Evolutionary conservation across 352 stramenopile genomes (phyloP), one percentile per base, ranked within the genome.

Genomic region (Phytophthora pinifolia): DNA sequence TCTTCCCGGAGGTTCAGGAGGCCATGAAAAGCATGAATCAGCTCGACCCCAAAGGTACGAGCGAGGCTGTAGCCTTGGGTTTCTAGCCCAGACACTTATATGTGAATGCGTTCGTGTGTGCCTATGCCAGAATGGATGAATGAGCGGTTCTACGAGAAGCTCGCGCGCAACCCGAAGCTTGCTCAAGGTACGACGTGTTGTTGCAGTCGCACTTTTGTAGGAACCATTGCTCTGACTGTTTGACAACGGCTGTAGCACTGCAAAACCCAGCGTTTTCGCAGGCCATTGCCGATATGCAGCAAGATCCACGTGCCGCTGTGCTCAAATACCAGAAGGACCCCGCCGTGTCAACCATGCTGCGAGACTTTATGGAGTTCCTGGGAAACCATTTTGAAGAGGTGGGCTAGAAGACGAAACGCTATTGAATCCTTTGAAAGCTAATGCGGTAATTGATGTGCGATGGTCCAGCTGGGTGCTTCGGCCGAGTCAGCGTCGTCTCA

Each of bases 371-470:
- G 67, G 70, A 71, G 42, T 91, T 91, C 46, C 41, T 91, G 8
- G 80, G 80, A 4, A 65, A 57, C 38, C 80, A 93, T 52, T 91
- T 93, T 35, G 79, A 91, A 61, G 67, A 92, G 76, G 79, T 88
- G 1, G 15, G 22, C 22, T n/a, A 27, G 22, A 6, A 27, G 22
- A 27, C 22, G 3, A 22, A 22, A n/a, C n/a, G 20, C 20, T 22
- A 22, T 22, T 3, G 20, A 22, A 22, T 22, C 2, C 20, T 22
- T 22, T 22, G n/a, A 22, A 22, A 22, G 20, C 20, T 22, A 22
- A 22, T 5, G 22, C 4, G 22, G 22, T 6, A 27, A 27, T 27
- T 6, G 22, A 5, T 27, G 2, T 27, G 22, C 2, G 2, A 6
- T 27, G 2, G 2, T 6, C 22, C 35, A 88, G 72, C 49, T 91